phyloP scores from a whole-genome alignment of 208 protist species.

The Cochliopodium minus region DNA sequence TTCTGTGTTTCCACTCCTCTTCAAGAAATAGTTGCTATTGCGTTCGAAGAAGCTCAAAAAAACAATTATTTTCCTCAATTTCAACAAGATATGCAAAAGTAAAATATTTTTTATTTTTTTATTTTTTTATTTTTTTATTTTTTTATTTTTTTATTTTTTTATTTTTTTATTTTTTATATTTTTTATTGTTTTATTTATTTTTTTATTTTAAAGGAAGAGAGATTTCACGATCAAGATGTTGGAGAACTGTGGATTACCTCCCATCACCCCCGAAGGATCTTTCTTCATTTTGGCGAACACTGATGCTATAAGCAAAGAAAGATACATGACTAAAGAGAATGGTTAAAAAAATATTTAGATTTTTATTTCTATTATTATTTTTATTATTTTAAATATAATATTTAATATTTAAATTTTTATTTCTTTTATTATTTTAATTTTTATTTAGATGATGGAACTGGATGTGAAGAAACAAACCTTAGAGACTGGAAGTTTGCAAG shows the following conservation, averaged over 20 bases:
- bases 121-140: constrained; percentile 14
- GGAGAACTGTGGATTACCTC: constrained; percentile 25
- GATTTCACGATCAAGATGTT: constrained; percentile 31
- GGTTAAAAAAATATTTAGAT: too few relatives aligned
- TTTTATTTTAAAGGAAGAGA: too few relatives aligned
- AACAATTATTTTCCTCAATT: constrained; percentile 42
- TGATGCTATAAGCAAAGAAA: too few relatives aligned
- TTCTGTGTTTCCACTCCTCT: constrained; percentile 60
- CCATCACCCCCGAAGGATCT: constrained; percentile 37
- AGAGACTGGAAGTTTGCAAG: constrained; percentile 61
- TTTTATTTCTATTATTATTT: too few relatives aligned
- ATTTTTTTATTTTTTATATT: too few relatives aligned
- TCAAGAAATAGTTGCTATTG: constrained; percentile 53
- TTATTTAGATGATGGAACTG: too few relatives aligned
- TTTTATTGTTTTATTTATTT: too few relatives aligned
- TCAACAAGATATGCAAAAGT: constrained; percentile 28
- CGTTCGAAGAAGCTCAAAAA: constrained; percentile 33
- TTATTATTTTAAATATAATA: too few relatives aligned
- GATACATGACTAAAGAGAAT: too few relatives aligned
- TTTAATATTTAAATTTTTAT: too few relatives aligned
- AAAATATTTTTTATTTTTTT: constrained; percentile 19
- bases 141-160: constrained; percentile 6
- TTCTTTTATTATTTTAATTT: too few relatives aligned
- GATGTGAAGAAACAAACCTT: too few relatives aligned
- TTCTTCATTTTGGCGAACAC: constrained; percentile 72